Evolutionary conservation across 2,329 filamentous ascomycete species (phyloP), one percentile per base, ranked within the genome.

Genomic region (Alternaria arborescens): DNA sequence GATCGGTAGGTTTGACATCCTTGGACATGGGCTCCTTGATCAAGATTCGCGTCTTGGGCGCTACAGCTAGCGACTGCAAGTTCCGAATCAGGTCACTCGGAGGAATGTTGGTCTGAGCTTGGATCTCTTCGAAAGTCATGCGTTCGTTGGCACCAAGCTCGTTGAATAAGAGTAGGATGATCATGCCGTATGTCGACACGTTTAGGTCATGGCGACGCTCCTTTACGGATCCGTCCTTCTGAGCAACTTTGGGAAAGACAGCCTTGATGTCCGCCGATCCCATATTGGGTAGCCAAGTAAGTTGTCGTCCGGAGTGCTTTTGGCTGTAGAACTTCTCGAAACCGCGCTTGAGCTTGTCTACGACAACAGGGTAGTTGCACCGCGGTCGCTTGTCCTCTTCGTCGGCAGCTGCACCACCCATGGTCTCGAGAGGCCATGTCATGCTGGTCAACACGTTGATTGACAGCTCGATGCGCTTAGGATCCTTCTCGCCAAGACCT

Each of bases 341-440:
- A 68, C 92, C 94, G 24, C 90, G 86, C 77, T 94, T 93, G 55
- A 97, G 83, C 10, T 84, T 85, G 61, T 91, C 87, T 51, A 98
- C 87, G 38, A 91, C 88, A 0, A 86, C 78, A 0, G 94, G 93
- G 75, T 91, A 97, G 55, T 87, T 89, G 82, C 91, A 93, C 52
- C 74, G 82, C 70, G 76, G 80, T 61, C 74, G 77, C n/a, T 71
- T 74, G 30, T 71, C 68, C 22, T 77, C 85, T 69, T 79, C 86
- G 71, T 80, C 85, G 70, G 76, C 84, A 69, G 61, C 87, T 26
- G 78, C 80, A 8, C 90, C 77, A 46, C 77, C 89, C 88, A 97
- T 93, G 12, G 93, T 88, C 70, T 97, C 94, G 67, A 93, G 88
- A 2, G 95, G 95, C 95, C 95, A 99, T 75, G 93, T 94, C 78